Base-by-base conservation (phyloP, 176 grass and related monocot genomes). In the Zoysia pacifica region DNA sequence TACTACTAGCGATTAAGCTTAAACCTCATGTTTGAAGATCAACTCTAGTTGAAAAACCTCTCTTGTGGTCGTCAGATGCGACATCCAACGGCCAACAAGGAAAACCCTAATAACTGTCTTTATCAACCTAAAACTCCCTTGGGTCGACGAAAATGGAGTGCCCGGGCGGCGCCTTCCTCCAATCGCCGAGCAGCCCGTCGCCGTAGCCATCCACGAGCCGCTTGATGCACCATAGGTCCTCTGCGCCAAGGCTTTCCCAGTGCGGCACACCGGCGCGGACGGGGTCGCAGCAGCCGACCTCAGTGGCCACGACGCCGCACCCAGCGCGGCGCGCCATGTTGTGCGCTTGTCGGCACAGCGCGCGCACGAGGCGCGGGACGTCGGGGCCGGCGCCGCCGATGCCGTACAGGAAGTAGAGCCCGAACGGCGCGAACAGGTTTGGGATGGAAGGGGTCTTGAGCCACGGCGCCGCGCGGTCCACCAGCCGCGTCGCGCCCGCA, bases 351-450 rank as follows among this genome's bases (percentile, higher is more conserved):
- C 86, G 91, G 70, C 94, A 97, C 9, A 98, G 88, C 16, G 87
- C 87, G 46, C 83, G 81, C 12, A 79, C 84, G 51, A 94, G 79
- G 38, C 63, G 43, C 40, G 82, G 69, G 0, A 78, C 87, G 3
- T 2, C 70, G 1, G 76, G 67, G 0, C 95, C 95, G 0, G 65
- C 78, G 63, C 91, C 92, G 49, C 90, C 81, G 12, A 98, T 60
- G 40, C 95, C 95, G 81, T 94, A 98, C 53, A 98, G 59, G 64
- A 98, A 90, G 86, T 93, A 94, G 42, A 98, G 61, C 1, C 95
- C 95, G 88, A 98, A 98, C 42, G 95, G 92, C 19, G 74, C 85
- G 90, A 98, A 98, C 2, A 98, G 77, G 86, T 98, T 91, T 1
- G 92, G 95, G 51, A 98, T 90, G 65, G 95, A 98, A 0, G 95